phyloP scores from a whole-genome alignment of 495 filamentous ascomycete genomes.

The Bacidia gigantensis region DNA sequence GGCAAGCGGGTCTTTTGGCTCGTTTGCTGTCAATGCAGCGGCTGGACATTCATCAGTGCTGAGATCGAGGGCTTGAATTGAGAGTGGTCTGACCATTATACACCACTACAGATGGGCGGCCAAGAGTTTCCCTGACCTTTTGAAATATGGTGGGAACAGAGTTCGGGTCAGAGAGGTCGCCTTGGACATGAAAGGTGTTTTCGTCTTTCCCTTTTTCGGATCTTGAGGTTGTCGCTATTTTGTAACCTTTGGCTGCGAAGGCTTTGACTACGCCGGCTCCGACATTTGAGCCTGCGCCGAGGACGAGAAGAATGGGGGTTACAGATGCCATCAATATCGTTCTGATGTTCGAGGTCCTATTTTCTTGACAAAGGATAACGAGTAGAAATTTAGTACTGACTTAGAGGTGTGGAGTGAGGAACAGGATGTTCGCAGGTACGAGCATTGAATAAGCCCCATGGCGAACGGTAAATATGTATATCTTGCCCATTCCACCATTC shows the following conservation, averaged over 20 bases:
- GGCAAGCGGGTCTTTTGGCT: slow-evolving; percentile 23
- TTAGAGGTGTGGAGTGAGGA: no score
- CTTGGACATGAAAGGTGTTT: slow-evolving; percentile 23
- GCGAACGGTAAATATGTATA: no score
- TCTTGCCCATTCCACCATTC: no score
- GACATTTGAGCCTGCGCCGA: slow-evolving; percentile 32
- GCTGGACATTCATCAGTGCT: slow-evolving; percentile 4
- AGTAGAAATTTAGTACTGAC: no score
- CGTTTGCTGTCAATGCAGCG: slow-evolving; percentile 12
- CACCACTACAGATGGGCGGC: slow-evolving; percentile 34
- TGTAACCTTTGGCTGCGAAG: slow-evolving; percentile 35
- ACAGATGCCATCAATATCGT: neutral
- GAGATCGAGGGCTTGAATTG: neutral
- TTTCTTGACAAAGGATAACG: no score
- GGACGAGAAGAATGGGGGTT: slow-evolving; percentile 30
- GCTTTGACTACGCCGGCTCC: slow-evolving; percentile 23
- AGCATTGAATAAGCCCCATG: no score
- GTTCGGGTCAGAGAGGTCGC: slow-evolving; percentile 30
- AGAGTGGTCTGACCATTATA: slow-evolving; percentile 28
- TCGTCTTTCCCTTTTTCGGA: slow-evolving; percentile 22
- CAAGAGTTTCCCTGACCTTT: slow-evolving; percentile 25
- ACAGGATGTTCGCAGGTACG: no score
- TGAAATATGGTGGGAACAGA: slow-evolving; percentile 25
- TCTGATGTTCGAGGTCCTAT: no score
- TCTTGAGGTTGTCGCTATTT: slow-evolving; percentile 28